These are phyloP conservation scores for Tylopilus sp. DNA, from an alignment of 768 basidiomycete genomes.

Conservation along the genomic window DNA sequence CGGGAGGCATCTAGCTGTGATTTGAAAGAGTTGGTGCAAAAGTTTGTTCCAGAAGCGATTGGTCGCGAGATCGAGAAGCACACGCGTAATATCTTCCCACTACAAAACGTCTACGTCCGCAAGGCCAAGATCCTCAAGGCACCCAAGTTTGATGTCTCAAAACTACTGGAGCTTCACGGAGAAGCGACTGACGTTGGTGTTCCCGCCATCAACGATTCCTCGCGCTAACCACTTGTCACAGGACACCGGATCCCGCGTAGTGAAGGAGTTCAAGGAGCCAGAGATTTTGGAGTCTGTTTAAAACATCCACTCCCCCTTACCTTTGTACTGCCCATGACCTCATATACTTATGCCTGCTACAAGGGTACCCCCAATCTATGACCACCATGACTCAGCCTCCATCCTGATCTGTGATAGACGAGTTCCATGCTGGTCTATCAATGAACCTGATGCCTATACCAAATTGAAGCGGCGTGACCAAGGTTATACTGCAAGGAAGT, in stretches of 20 bases:
- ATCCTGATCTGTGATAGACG: background rate
- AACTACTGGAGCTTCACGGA: slow-evolving; percentile 95
- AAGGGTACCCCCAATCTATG: slow-evolving; percentile 40
- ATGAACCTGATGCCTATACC: no score
- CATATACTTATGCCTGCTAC: slow-evolving; percentile 25
- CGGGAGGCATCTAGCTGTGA: slow-evolving; percentile 94
- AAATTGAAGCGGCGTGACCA: no score
- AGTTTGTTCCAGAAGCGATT: slow-evolving; percentile 98
- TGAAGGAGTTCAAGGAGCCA: slow-evolving; percentile 97
- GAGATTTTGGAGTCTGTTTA: slow-evolving; percentile 91
- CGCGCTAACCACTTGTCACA: slow-evolving; percentile 31
- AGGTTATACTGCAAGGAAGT: no score
- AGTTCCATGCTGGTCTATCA: background rate
- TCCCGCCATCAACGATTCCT: background rate
- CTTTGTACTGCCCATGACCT: slow-evolving; percentile 28
- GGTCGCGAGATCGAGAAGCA: slow-evolving; percentile 99
- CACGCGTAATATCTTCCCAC: slow-evolving; percentile 91
- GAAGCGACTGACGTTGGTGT: slow-evolving; percentile 84
- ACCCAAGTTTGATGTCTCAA: slow-evolving; percentile 94
- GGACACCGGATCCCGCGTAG: slow-evolving; percentile 94
- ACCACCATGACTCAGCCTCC: slow-evolving; percentile 10
- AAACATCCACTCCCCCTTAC: slow-evolving; percentile 35
- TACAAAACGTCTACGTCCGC: slow-evolving; percentile 98
- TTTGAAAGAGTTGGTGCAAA: slow-evolving; percentile 96
- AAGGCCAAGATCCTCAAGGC: slow-evolving; percentile 99